A percentile compares a stretch with the other conserved stretches of the same genome.
These are phyloP conservation scores for Reutealis trisperma DNA, from an alignment of 345 rosid genomes.

Conservation along the genomic window DNA sequence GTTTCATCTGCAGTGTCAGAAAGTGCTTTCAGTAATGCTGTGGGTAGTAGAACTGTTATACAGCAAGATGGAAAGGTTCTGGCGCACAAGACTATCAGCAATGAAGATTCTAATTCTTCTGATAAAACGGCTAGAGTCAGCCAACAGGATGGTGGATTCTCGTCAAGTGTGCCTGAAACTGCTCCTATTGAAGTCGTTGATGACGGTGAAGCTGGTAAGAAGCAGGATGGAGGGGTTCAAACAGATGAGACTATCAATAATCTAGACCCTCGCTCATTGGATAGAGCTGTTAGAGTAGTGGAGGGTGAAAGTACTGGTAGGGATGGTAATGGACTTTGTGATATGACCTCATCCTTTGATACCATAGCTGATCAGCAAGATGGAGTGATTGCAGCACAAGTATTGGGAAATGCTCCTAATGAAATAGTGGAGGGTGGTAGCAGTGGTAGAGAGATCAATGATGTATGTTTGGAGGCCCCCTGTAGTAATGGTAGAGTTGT, in stretches of 20 bases:
- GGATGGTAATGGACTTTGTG: conserved; percentile 19
- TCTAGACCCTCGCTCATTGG: background rate
- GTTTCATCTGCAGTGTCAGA: conserved; percentile 23
- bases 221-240: conserved; percentile 8
- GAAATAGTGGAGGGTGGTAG: background rate
- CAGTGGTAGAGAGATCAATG: background rate
- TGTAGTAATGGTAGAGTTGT: background rate
- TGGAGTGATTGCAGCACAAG: conserved; percentile 1
- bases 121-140: background rate
- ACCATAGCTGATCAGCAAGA: conserved; percentile 8
- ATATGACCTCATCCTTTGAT: background rate
- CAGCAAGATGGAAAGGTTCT: conserved; percentile 7
- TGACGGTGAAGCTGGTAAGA: conserved; percentile 14
- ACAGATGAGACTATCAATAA: background rate
- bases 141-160: conserved; percentile 31
- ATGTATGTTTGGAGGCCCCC: background rate
- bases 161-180: conserved; percentile 22
- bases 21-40: conserved; percentile 19
- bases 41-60: background rate
- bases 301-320: background rate
- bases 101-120: background rate
- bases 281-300: background rate
- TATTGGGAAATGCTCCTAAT: background rate
- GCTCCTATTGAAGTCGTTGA: conserved; percentile 18
- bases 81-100: background rate